phyloP scores from a whole-genome alignment of 2,329 filamentous ascomycete species.

The Xylaria sp. region DNA sequence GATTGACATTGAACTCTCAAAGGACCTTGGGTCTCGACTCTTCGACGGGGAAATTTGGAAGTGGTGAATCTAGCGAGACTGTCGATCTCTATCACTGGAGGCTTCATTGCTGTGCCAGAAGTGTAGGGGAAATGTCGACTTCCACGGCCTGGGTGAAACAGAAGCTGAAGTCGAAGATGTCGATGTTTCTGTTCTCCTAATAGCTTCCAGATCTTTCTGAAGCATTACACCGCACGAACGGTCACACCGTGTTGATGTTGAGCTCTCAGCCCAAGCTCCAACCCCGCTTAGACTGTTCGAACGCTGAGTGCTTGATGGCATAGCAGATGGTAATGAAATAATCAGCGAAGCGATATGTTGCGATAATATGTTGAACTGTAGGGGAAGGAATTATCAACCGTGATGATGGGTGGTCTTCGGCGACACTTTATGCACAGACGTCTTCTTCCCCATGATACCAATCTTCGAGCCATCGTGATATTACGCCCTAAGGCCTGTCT shows the following conservation, averaged over 20 bases:
- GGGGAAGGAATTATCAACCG: neutral
- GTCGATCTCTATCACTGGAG: neutral
- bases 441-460: neutral
- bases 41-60: neutral
- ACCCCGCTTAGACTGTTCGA: conserved; percentile 1
- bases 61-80: neutral
- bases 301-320: neutral
- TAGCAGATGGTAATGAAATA: neutral
- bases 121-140: neutral
- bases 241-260: neutral
- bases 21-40: neutral
- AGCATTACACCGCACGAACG: neutral
- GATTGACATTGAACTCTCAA: neutral
- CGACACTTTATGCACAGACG: conserved; percentile 2
- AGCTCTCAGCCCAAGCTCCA: conserved; percentile 1
- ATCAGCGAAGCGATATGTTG: neutral
- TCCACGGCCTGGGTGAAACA: neutral
- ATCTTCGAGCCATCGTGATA: neutral
- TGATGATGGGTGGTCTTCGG: neutral
- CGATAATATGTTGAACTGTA: neutral
- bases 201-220: neutral
- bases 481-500: neutral
- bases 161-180: neutral
- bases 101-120: neutral
- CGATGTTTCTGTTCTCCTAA: neutral